phyloP scores from a whole-genome alignment of 2,329 filamentous ascomycete genomes.

The Plectosphaerella plurivora region DNA sequence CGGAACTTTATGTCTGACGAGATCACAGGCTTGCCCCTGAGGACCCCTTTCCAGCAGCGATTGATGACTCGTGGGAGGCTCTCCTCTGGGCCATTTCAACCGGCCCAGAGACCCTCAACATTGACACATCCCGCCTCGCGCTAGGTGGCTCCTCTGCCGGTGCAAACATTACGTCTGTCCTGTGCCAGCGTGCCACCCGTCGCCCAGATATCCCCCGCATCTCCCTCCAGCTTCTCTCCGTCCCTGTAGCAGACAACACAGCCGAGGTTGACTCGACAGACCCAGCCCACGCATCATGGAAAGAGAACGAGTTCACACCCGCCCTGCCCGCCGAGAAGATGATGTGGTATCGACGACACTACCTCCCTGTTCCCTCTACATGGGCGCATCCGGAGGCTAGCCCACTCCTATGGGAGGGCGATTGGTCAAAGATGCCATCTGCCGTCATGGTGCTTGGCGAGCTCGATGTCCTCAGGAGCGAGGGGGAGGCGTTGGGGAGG shows the following conservation, averaged over 20 bases:
- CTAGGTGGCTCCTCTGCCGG: constrained; percentile 40
- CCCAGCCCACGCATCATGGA: constrained; percentile 40
- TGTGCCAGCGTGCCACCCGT: constrained; percentile 44
- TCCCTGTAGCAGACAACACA: constrained; percentile 56
- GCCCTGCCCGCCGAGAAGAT: constrained; percentile 53
- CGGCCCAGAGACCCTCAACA: constrained; percentile 21
- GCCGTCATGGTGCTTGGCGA: constrained; percentile 51
- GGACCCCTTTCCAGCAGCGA: constrained; percentile 49
- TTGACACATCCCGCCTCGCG: constrained; percentile 40
- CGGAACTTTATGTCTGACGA: constrained; percentile 1
- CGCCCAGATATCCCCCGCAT: constrained; percentile 24
- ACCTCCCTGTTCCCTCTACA: constrained; percentile 42
- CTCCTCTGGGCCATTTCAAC: constrained; percentile 38
- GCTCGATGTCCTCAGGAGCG: constrained; percentile 50
- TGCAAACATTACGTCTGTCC: constrained; percentile 45
- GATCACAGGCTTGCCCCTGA: constrained; percentile 48
- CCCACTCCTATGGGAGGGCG: constrained; percentile 43
- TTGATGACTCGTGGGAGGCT: constrained; percentile 53
- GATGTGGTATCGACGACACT: constrained; percentile 56
- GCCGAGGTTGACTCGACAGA: constrained; percentile 36
- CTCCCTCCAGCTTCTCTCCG: constrained; percentile 46
- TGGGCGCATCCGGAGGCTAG: constrained; percentile 49
- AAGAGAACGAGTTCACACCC: constrained; percentile 43
- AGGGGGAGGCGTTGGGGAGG: constrained; percentile 46
- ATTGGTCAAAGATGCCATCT: constrained; percentile 44